Conservation (phyloP, 2,329 filamentous ascomycete genomes). For the Colletotrichum tropicale region DNA sequence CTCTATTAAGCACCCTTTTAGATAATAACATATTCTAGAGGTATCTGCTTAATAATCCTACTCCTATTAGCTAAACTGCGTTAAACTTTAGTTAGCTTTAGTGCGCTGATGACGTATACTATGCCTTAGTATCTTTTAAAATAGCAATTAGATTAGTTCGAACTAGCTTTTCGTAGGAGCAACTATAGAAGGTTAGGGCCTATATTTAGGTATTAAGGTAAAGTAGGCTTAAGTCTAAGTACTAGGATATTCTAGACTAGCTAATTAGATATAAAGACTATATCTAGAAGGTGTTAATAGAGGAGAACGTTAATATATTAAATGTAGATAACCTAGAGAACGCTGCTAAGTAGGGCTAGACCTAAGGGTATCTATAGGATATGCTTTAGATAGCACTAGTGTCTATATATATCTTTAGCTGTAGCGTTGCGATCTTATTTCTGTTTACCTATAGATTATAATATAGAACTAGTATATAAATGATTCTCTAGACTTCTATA, state of each 20-base stretch:
- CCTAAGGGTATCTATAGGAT: background rate
- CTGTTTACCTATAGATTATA: too few relatives aligned
- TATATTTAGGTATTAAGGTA: constrained; percentile 54
- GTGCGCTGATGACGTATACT: constrained; percentile 48
- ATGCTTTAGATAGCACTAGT: background rate
- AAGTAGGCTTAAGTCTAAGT: constrained; percentile 59
- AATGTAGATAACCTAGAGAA: constrained; percentile 62
- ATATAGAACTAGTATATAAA: too few relatives aligned
- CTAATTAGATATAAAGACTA: constrained; percentile 56
- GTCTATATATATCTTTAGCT: background rate
- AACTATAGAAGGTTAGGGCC: constrained; percentile 44
- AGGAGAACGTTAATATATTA: constrained; percentile 61
- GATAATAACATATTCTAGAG: background rate
- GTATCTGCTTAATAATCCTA: background rate
- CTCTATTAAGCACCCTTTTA: constrained; percentile 52
- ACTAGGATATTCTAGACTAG: constrained; percentile 66
- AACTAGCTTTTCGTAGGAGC: constrained; percentile 45
- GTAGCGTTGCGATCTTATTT: too few relatives aligned
- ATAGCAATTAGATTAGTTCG: constrained; percentile 55
- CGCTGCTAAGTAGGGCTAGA: background rate
- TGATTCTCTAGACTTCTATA: too few relatives aligned
- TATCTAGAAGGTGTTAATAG: constrained; percentile 58
- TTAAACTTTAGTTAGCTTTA: background rate
- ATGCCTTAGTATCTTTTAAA: constrained; percentile 65
- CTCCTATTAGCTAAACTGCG: too few relatives aligned